These are phyloP conservation scores for Mortierella sp. DNA, from an alignment of 371 early-diverging fungal species.

Conservation along the genomic window DNA sequence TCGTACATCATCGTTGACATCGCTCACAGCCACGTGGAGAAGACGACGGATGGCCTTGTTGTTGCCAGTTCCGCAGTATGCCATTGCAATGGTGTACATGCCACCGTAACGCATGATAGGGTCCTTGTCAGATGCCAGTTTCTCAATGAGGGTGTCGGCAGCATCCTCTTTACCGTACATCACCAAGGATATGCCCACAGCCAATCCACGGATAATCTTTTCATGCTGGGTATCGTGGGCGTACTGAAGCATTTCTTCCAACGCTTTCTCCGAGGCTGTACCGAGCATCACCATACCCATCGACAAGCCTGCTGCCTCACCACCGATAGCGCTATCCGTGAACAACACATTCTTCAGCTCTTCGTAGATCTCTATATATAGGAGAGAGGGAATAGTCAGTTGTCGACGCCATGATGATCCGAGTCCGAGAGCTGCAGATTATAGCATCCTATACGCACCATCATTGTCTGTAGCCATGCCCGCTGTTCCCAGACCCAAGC, in stretches of 20 bases:
- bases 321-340: slow-evolving; percentile 95
- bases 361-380: slow-evolving; percentile 76
- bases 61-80: slow-evolving; percentile 97
- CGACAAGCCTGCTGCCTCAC: slow-evolving; percentile 97
- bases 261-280: slow-evolving; percentile 79
- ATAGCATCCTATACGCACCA: slow-evolving; percentile 61
- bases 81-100: slow-evolving; percentile 96
- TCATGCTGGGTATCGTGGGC: slow-evolving; percentile 98
- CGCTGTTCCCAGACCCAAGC: slow-evolving; percentile 96
- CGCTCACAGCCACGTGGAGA: slow-evolving; percentile 97
- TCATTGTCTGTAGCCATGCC: slow-evolving; percentile 95
- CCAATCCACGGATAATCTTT: slow-evolving; percentile 96
- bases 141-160: slow-evolving; percentile 89
- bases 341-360: slow-evolving; percentile 88
- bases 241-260: slow-evolving; percentile 95
- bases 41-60: slow-evolving; percentile 94
- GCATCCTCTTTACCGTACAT: slow-evolving; percentile 96
- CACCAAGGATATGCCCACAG: slow-evolving; percentile 92
- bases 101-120: slow-evolving; percentile 96
- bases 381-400: background rate
- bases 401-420: too few relatives aligned
- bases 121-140: slow-evolving; percentile 90
- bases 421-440: too few relatives aligned
- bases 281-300: slow-evolving; percentile 99
- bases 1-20: slow-evolving; percentile 99